Evolutionary conservation across 257 asterid species (phyloP).

Genomic region (Lavandula angustifolia): DNA sequence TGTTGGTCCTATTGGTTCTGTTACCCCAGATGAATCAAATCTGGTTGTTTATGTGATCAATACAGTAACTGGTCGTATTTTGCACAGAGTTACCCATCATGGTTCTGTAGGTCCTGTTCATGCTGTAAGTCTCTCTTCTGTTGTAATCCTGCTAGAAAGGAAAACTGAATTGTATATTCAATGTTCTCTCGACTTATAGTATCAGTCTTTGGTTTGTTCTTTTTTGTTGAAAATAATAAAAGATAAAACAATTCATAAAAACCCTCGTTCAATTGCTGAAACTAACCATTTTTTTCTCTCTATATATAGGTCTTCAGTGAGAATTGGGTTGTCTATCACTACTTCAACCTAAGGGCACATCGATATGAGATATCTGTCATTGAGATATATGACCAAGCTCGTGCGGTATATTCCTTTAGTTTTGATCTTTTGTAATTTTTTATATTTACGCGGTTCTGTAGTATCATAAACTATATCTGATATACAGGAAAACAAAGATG

Average conservation of each 20-base stretch:
- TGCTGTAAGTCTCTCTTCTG: conserved; percentile 65
- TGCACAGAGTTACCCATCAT: conserved; percentile 88
- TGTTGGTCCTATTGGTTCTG: conserved; percentile 81
- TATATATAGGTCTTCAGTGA: conserved; percentile 81
- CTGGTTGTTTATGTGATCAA: conserved; percentile 81
- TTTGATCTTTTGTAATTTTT: conserved; percentile 19
- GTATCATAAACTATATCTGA: conserved; percentile 27
- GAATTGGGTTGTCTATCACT: conserved; percentile 99
- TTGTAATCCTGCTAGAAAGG: conserved; percentile 8
- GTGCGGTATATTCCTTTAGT: conserved; percentile 67
- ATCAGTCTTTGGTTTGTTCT: not conserved
- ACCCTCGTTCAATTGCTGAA: not conserved
- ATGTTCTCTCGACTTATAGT: not conserved
- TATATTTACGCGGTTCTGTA: conserved; percentile 18
- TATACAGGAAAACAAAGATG: conserved; percentile 88
- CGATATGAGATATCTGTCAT: conserved; percentile 97
- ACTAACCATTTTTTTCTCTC: conserved; percentile 19
- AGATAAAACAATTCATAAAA: not conserved
- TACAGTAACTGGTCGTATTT: conserved; percentile 87
- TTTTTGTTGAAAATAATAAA: not conserved
- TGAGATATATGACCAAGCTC: conserved; percentile 96
- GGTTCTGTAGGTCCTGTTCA: conserved; percentile 95
- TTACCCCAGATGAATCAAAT: conserved; percentile 87
- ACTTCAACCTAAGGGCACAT: conserved; percentile 95
- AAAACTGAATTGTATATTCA: not conserved